These are phyloP conservation scores for Fraxinus quadrangulata DNA, from an alignment of 257 asterid genomes.

Conservation along the genomic window DNA sequence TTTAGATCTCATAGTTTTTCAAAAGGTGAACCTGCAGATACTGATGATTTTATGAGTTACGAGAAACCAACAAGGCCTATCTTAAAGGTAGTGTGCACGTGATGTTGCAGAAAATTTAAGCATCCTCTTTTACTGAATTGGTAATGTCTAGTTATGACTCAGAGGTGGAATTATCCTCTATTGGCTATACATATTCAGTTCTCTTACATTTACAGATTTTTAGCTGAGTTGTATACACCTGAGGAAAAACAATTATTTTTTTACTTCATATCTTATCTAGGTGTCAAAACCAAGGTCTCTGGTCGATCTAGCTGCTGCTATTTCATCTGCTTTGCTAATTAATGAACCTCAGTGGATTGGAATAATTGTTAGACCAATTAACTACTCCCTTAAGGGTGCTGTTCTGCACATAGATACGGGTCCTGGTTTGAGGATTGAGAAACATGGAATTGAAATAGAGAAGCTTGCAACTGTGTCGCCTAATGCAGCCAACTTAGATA, in stretches of 20 bases:
- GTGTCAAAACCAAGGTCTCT: conserved; percentile 89
- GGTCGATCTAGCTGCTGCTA: conserved; percentile 94
- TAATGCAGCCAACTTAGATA: conserved; percentile 32
- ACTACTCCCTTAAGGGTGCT: conserved; percentile 85
- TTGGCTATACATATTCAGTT: conserved; percentile 12
- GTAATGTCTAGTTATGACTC: conserved; percentile 11
- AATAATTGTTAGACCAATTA: conserved; percentile 76
- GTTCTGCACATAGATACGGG: conserved; percentile 86
- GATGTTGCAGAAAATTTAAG: conserved; percentile 18
- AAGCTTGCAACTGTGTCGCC: conserved; percentile 43
- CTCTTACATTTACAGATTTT: background rate
- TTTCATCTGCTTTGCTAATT: conserved; percentile 93
- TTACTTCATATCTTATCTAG: conserved; percentile 39
- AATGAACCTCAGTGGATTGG: conserved; percentile 97
- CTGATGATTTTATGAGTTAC: conserved; percentile 95
- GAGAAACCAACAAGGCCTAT: conserved; percentile 97
- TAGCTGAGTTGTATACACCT: background rate
- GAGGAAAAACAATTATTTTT: background rate
- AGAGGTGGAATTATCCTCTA: background rate
- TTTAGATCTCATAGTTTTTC: conserved; percentile 98
- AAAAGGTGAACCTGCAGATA: conserved; percentile 89
- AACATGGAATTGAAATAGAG: conserved; percentile 79
- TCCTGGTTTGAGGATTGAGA: conserved; percentile 92
- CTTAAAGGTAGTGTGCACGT: conserved; percentile 64
- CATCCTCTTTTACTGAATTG: conserved; percentile 23